Conservation (phyloP, 2,329 filamentous ascomycete species). For the Colletotrichum australisinense region DNA sequence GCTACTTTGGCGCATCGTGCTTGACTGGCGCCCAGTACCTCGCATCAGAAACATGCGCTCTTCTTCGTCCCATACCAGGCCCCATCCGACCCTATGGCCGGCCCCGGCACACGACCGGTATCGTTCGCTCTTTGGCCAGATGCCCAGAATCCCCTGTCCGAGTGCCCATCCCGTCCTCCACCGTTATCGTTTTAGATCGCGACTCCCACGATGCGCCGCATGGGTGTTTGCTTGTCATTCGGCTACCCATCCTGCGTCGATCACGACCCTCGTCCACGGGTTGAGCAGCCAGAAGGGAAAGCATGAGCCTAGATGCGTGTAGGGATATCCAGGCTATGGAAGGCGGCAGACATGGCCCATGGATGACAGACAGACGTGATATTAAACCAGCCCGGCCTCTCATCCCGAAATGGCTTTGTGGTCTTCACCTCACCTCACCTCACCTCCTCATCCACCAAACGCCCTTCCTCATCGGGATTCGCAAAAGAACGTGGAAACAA, state of each 20-base stretch:
- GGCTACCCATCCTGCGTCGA: conserved; percentile 26
- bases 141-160: conserved; percentile 30
- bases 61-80: conserved; percentile 32
- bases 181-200: conserved; percentile 33
- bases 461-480: conserved; percentile 4
- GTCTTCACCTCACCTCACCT: conserved; percentile 17
- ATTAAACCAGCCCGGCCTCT: conserved; percentile 29
- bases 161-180: conserved; percentile 30
- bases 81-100: conserved; percentile 29
- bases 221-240: conserved; percentile 33
- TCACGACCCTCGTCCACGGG: conserved; percentile 11
- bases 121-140: conserved; percentile 28
- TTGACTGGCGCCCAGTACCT: conserved; percentile 30
- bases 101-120: conserved; percentile 23
- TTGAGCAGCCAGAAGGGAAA: background rate
- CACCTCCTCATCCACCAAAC: conserved; percentile 21
- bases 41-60: conserved; percentile 29
- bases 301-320: conserved; percentile 17
- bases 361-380: conserved; percentile 19
- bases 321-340: conserved; percentile 20
- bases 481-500: conserved; percentile 31
- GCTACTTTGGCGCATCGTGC: conserved; percentile 11
- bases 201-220: conserved; percentile 29
- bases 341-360: conserved; percentile 16
- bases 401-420: conserved; percentile 19